These are phyloP conservation scores for Rhododendron kiyosumense DNA, from an alignment of 148 eudicot species.

Conservation along the genomic window DNA sequence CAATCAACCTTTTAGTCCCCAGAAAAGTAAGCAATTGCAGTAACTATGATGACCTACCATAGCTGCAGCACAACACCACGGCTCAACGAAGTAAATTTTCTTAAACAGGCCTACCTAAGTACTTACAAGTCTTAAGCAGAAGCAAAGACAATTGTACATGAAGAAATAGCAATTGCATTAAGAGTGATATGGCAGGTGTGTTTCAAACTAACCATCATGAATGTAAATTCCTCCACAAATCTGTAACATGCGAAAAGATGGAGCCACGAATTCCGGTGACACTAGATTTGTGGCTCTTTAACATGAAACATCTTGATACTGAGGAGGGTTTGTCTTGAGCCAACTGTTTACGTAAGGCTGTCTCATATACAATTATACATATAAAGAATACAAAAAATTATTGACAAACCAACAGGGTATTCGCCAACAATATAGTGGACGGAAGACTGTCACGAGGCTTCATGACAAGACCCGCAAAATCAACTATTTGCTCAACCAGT, in stretches of 20 bases:
- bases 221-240: neutral
- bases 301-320: neutral
- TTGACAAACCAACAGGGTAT: neutral
- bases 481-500: conserved; percentile 78
- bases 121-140: neutral
- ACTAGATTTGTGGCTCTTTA: neutral
- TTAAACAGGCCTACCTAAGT: too few relatives aligned
- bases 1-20: neutral
- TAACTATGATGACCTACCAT: neutral
- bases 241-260: neutral
- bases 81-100: too few relatives aligned
- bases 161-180: neutral
- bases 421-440: neutral
- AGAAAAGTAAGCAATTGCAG: neutral
- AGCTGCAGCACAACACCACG: neutral
- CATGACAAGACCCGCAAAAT: neutral
- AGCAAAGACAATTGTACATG: neutral
- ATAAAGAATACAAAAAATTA: conserved; percentile 7
- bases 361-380: neutral
- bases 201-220: neutral
- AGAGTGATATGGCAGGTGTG: neutral
- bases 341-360: neutral
- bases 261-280: neutral
- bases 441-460: neutral
- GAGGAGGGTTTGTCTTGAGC: neutral